phyloP scores from a whole-genome alignment of 306 rosid genomes.

The Begonia masoniana region DNA sequence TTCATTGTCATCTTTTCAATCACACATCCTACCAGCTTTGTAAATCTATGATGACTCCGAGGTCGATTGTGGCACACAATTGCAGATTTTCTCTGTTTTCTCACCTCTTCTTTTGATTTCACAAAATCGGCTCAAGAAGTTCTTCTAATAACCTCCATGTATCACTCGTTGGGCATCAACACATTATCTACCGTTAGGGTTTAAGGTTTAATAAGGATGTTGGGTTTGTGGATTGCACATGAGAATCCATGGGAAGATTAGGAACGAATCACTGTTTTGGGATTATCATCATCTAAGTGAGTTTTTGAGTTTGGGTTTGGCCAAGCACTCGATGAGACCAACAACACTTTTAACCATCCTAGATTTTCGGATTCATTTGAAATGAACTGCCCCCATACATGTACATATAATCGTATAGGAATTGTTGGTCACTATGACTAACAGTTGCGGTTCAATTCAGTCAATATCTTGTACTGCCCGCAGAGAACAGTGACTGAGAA shows the following conservation, averaged over 20 bases:
- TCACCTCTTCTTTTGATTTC: no score
- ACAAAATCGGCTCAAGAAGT: no score
- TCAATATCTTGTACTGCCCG: neutral
- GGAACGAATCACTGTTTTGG: no score
- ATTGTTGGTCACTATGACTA: neutral
- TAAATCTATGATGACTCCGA: neutral
- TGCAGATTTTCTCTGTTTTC: no score
- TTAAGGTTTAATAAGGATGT: neutral
- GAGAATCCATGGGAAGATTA: neutral
- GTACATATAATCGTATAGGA: no score
- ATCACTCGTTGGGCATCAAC: no score
- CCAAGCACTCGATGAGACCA: neutral
- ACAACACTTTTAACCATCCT: neutral
- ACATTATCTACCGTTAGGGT: no score
- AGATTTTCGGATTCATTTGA: neutral
- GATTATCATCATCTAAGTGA: no score
- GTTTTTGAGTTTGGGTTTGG: neutral
- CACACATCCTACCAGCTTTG: neutral
- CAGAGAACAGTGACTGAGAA: neutral
- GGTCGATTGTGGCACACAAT: neutral
- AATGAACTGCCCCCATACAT: neutral
- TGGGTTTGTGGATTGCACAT: neutral
- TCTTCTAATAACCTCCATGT: no score
- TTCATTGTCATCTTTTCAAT: no score
- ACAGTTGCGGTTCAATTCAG: neutral